Base-by-base conservation (phyloP, 768 basidiomycete species). In the Panus rudis region DNA sequence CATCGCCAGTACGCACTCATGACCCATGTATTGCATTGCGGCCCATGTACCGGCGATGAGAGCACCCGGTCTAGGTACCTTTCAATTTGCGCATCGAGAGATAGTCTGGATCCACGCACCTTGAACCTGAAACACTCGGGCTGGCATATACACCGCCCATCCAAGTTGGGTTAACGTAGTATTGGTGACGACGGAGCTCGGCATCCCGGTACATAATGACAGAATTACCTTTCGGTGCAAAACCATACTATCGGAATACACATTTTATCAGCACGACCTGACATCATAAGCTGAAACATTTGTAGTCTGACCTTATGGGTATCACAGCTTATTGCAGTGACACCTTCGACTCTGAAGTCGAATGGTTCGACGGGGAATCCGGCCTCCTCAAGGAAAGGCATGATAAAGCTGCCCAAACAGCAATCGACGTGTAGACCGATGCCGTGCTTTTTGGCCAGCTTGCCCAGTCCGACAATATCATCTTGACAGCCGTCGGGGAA, bases 11-110 rank as follows among this genome's bases (percentile, higher is more conserved):
- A 70, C 83, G 40, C 57, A 92, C 89, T 84, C 73, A 47, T 81
- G 72, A 22, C 94, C 94, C 68, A 97, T 84, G 60, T 89, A 79
- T 49, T 94, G 86, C 81, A 99, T 84, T 2, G 92, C 91, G 6
- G 94, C 94, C 92, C 92, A 99, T 22, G 92, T 82, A 35, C 89
- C 94, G 20, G 94, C 94, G 47, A 99, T 84, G 48, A 97, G 67
- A 0, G 92, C 81, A 5, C 94, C 96, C 1, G 93, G 89, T 28
- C 93, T 90, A 52, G 23, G 39, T n/a, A 37, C 1, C 5, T n/a
- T 11, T 28, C 16, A 33, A n/a, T 12, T 21, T 19, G 20, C 39
- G 31, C 23, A 19, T 22, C 14, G 31, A 20, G 16, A 33, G 11
- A 16, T 10, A 22, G n/a, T n/a, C 1, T 6, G 6, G 23, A 16